Conservation (phyloP, 2,329 filamentous ascomycete genomes). For the Monosporascus sp. region DNA sequence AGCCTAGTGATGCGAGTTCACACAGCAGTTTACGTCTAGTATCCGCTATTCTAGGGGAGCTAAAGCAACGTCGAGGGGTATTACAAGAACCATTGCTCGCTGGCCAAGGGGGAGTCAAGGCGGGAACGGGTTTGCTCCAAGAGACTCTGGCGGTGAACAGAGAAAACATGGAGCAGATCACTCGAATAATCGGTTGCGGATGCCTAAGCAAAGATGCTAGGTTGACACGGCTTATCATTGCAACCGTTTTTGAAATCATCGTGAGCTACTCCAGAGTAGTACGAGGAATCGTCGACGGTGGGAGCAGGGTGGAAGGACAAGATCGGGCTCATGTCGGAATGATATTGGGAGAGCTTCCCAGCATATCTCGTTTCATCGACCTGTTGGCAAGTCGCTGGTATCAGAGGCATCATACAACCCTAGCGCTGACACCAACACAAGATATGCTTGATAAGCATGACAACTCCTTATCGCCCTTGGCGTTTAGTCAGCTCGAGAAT, state of each 20-base stretch:
- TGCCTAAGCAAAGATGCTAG: not conserved
- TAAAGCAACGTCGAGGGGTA: not conserved
- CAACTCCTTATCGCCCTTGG: not conserved
- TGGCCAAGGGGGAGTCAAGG: not conserved
- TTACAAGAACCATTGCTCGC: not conserved
- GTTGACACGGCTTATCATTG: not conserved
- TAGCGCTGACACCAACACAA: not conserved
- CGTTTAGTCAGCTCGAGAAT: not conserved
- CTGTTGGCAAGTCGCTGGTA: not conserved
- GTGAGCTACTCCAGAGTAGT: not conserved
- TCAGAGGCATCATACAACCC: not conserved
- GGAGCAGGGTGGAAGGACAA: not conserved
- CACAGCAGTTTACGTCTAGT: not conserved
- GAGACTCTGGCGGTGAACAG: not conserved
- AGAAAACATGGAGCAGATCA: not conserved
- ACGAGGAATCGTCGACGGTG: not conserved
- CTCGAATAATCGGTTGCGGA: not conserved
- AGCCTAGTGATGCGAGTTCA: not conserved
- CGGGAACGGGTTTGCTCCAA: not conserved
- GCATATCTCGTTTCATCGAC: not conserved
- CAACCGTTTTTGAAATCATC: not conserved
- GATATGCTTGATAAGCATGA: not conserved
- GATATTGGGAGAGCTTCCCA: not conserved
- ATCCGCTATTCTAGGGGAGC: not conserved
- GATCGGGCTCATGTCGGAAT: not conserved